Conservation (phyloP, 108 stramenopile species). For the Cylindrotheca fusiformis region DNA sequence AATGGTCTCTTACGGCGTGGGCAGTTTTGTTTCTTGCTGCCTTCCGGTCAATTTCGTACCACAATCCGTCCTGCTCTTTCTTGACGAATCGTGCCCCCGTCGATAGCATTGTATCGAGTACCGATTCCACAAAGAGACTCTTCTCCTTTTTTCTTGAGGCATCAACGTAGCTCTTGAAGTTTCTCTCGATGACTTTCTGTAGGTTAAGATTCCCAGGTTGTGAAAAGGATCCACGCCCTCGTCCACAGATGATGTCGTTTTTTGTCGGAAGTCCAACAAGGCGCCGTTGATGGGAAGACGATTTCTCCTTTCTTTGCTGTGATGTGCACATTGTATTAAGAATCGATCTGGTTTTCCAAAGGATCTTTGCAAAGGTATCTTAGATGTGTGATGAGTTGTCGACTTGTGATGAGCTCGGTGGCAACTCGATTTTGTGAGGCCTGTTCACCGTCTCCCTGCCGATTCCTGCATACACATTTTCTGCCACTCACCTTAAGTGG, state of each 20-base stretch:
- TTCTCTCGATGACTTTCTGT: neutral
- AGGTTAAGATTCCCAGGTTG: neutral
- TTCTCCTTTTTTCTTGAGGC: neutral
- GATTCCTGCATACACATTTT: too few species aligned
- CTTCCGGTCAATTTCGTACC: neutral
- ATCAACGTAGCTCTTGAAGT: neutral
- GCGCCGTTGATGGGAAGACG: neutral
- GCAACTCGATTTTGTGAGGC: too few species aligned
- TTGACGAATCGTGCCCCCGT: neutral
- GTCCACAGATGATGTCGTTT: neutral
- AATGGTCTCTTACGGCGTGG: neutral
- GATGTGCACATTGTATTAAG: neutral
- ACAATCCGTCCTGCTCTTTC: neutral
- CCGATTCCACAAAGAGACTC: neutral
- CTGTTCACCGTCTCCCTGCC: too few species aligned
- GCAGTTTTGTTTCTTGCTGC: neutral
- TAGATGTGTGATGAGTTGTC: too few species aligned
- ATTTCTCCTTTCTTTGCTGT: too few species aligned
- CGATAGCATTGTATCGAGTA: neutral
- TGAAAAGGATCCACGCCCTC: neutral
- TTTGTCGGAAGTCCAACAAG: neutral
- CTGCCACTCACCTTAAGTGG: too few species aligned
- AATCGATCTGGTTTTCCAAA: too few species aligned
- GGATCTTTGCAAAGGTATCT: too few species aligned
- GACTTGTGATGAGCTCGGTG: too few species aligned